These are phyloP conservation scores for Candida sojae DNA, from an alignment of 1,139 yeast genomes.

Conservation along the genomic window DNA sequence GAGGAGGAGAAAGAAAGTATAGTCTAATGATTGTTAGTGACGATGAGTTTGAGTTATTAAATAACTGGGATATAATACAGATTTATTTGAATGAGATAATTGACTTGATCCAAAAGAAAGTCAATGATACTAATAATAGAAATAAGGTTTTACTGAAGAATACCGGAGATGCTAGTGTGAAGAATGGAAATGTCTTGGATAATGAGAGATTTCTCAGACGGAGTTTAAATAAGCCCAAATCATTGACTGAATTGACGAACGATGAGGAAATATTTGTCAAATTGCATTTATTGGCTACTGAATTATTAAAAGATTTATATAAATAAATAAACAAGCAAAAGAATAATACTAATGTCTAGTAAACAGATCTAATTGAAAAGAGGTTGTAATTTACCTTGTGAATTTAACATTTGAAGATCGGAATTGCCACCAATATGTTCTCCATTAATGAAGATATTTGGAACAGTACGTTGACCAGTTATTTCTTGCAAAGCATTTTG, in stretches of 20 bases:
- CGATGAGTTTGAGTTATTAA: constrained; percentile 51
- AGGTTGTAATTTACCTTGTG: constrained; percentile 17
- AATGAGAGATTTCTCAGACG: constrained; percentile 57
- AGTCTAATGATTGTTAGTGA: constrained; percentile 65
- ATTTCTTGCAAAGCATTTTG: constrained; percentile 70
- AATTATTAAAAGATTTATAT: constrained; percentile 28
- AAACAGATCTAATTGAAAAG: constrained; percentile 11
- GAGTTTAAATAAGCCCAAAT: constrained; percentile 55
- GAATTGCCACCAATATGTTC: constrained; percentile 90
- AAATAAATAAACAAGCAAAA: constrained; percentile 1
- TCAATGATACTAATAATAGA: constrained; percentile 23
- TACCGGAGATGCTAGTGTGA: constrained; percentile 15
- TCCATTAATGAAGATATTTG: constrained; percentile 80
- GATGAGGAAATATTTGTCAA: constrained; percentile 63
- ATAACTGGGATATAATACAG: constrained; percentile 59
- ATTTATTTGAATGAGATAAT: constrained; percentile 55
- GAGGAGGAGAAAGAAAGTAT: constrained; percentile 79
- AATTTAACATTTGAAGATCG: constrained; percentile 62
- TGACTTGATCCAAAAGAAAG: constrained; percentile 45
- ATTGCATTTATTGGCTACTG: constrained; percentile 67
- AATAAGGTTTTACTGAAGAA: constrained; percentile 6
- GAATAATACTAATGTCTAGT: not conserved
- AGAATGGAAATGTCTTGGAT: constrained; percentile 29
- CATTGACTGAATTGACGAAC: constrained; percentile 58
- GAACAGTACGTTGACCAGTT: constrained; percentile 87